These are phyloP conservation scores for Immersiella caudata DNA, from an alignment of 495 filamentous ascomycete genomes.

Conservation along the genomic window DNA sequence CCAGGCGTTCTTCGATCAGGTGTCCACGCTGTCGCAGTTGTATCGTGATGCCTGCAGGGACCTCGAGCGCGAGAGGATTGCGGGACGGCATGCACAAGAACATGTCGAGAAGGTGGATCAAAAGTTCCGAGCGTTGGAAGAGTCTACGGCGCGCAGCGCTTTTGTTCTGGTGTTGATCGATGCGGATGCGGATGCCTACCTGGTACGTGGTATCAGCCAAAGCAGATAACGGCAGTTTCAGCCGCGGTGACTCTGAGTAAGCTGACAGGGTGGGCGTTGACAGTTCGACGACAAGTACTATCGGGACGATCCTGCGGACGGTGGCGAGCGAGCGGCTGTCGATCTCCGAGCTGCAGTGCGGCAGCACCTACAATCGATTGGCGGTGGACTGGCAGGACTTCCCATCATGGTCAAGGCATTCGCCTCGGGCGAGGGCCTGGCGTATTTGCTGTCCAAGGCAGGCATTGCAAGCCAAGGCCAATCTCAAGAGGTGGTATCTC, in stretches of 20 bases:
- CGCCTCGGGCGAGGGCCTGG: slow-evolving; percentile 42
- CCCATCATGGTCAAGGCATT: slow-evolving; percentile 44
- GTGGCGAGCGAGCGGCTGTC: slow-evolving; percentile 42
- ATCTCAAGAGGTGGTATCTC: slow-evolving; percentile 19
- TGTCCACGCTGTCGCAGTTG: slow-evolving; percentile 15
- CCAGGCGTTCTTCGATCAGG: slow-evolving; percentile 2
- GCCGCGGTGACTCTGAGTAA: background rate
- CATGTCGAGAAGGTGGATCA: slow-evolving; percentile 19
- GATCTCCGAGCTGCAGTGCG: slow-evolving; percentile 38
- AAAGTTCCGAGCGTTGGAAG: slow-evolving; percentile 14
- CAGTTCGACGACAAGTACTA: slow-evolving; percentile 46
- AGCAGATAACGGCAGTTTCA: background rate
- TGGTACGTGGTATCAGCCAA: slow-evolving; percentile 24
- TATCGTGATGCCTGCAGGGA: slow-evolving; percentile 22
- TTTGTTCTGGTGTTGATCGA: slow-evolving; percentile 44
- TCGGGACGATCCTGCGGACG: slow-evolving; percentile 31
- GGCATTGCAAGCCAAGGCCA: slow-evolving; percentile 30
- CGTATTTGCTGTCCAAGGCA: slow-evolving; percentile 33
- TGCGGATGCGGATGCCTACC: slow-evolving; percentile 42
- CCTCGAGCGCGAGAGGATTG: slow-evolving; percentile 30
- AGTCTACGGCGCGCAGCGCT: slow-evolving; percentile 13
- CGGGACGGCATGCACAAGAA: slow-evolving; percentile 24
- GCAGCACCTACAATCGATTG: slow-evolving; percentile 36
- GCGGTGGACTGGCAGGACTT: slow-evolving; percentile 33
- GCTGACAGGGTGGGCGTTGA: background rate